A percentile compares a stretch with the other conserved stretches of the same genome.
phyloP scores from a whole-genome alignment of 768 basidiomycete species.

The Jaapia argillacea region DNA sequence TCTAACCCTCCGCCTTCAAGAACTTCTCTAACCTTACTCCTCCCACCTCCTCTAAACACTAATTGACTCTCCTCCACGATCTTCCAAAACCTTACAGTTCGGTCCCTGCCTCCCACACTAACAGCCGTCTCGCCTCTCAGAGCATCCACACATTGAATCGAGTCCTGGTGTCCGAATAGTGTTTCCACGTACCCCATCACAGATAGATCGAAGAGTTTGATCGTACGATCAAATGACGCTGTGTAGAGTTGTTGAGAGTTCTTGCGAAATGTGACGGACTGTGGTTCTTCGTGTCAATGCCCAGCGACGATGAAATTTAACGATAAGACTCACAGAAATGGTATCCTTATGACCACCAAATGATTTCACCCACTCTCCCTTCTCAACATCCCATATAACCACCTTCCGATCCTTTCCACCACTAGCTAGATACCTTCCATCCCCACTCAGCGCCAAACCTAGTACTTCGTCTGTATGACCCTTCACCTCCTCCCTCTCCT shows the following conservation, averaged over 20 bases:
- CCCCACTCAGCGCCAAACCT: conserved; percentile 72
- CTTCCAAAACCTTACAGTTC: conserved; percentile 93
- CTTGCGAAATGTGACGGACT: conserved; percentile 61
- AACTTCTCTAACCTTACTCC: conserved; percentile 69
- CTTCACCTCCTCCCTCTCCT: conserved; percentile 33
- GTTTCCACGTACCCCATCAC: conserved; percentile 95
- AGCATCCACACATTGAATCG: conserved; percentile 66
- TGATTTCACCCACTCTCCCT: conserved; percentile 65
- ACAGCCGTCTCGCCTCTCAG: conserved; percentile 79
- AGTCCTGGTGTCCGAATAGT: conserved; percentile 94
- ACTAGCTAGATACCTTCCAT: conserved; percentile 80
- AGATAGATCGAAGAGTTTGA: conserved; percentile 77
- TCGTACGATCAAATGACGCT: conserved; percentile 75
- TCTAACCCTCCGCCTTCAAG: conserved; percentile 66
- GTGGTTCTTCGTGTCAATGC: background rate
- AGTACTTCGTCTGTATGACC: conserved; percentile 89
- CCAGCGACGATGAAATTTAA: conserved; percentile 20
- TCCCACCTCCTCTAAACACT: conserved; percentile 93
- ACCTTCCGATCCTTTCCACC: conserved; percentile 78
- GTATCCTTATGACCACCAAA: conserved; percentile 72
- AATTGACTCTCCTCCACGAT: conserved; percentile 91
- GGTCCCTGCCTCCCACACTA: conserved; percentile 84
- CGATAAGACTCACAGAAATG: conserved; percentile 46
- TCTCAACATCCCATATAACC: conserved; percentile 79
- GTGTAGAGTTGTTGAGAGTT: conserved; percentile 67